Evolutionary conservation across 2,329 filamentous ascomycete species (phyloP).

Genomic region (Botrytis deweyae): DNA sequence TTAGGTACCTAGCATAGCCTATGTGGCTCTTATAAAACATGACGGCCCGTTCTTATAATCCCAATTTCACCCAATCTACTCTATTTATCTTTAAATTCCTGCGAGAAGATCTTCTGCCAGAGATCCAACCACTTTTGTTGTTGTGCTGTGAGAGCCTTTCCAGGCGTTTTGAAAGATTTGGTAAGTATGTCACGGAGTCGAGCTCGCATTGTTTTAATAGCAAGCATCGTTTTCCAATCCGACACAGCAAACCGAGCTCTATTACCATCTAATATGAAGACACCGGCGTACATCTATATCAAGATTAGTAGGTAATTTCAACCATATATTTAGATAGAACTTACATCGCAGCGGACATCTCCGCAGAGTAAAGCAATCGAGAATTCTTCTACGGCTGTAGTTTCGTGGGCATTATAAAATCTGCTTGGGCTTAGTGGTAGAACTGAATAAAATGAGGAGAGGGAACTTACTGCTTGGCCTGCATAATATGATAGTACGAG

Average conservation of each 20-base stretch:
- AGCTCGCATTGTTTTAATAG: conserved; percentile 76
- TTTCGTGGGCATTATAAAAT: conserved; percentile 88
- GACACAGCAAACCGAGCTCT: conserved; percentile 77
- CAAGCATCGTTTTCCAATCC: conserved; percentile 89
- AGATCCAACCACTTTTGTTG: conserved; percentile 73
- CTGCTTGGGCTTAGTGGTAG: conserved; percentile 42
- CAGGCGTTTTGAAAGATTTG: conserved; percentile 66
- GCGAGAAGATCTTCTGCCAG: conserved; percentile 68
- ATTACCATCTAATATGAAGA: conserved; percentile 84
- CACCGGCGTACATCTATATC: conserved; percentile 74
- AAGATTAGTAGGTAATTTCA: conserved; percentile 24
- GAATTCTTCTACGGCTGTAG: conserved; percentile 76
- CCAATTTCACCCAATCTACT: not conserved
- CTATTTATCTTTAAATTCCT: conserved; percentile 38
- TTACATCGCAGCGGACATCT: conserved; percentile 81
- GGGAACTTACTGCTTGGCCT: conserved; percentile 68
- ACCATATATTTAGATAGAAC: conserved; percentile 31
- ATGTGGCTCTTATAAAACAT: not conserved
- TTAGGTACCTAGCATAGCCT: conserved; percentile 3
- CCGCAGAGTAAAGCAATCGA: conserved; percentile 82
- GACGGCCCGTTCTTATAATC: not conserved
- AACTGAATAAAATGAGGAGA: not conserved
- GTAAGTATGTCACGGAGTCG: conserved; percentile 74
- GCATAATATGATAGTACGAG: conserved; percentile 97
- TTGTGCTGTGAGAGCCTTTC: conserved; percentile 60